A percentile compares a stretch with the other conserved stretches of the same genome.
These are phyloP conservation scores for Candida suzukii DNA, from an alignment of 805 yeast species.

Conservation along the genomic window DNA sequence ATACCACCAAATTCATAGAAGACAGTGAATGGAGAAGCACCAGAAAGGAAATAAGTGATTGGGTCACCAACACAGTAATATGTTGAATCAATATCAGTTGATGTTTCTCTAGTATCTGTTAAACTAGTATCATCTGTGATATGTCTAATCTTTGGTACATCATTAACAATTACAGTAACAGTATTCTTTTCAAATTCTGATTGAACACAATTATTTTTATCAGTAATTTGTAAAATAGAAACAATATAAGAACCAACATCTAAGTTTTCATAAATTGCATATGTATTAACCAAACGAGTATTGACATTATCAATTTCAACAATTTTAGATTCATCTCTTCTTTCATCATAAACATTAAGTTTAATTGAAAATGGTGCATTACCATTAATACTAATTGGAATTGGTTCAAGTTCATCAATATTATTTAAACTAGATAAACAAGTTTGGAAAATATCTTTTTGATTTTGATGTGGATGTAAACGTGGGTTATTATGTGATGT, in stretches of 20 bases:
- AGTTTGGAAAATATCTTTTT: conserved; percentile 15
- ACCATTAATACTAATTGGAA: conserved; percentile 54
- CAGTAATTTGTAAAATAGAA: conserved; percentile 49
- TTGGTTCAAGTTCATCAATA: conserved; percentile 32
- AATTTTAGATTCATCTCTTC: conserved; percentile 44
- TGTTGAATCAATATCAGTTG: not conserved
- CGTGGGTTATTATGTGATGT: conserved; percentile 1
- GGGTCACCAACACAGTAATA: conserved; percentile 92
- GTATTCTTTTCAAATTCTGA: conserved; percentile 29
- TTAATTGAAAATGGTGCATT: conserved; percentile 54
- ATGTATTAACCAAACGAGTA: conserved; percentile 27
- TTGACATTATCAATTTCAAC: conserved; percentile 38
- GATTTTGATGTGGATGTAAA: conserved; percentile 3
- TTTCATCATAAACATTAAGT: conserved; percentile 53
- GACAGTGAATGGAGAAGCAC: conserved; percentile 74
- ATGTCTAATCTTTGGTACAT: conserved; percentile 60
- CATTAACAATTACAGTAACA: conserved; percentile 55
- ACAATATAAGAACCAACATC: conserved; percentile 68
- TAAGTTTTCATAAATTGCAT: conserved; percentile 42
- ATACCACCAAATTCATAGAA: conserved; percentile 66
- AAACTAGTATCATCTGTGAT: conserved; percentile 20
- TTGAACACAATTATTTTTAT: conserved; percentile 62
- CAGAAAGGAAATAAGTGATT: conserved; percentile 66
- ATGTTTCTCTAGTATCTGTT: not conserved
- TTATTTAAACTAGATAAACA: conserved; percentile 21